Evolutionary conservation across 2,329 filamentous ascomycete genomes (phyloP), one percentile per base, ranked within the genome.

Genomic region (Exophiala spinifera): DNA sequence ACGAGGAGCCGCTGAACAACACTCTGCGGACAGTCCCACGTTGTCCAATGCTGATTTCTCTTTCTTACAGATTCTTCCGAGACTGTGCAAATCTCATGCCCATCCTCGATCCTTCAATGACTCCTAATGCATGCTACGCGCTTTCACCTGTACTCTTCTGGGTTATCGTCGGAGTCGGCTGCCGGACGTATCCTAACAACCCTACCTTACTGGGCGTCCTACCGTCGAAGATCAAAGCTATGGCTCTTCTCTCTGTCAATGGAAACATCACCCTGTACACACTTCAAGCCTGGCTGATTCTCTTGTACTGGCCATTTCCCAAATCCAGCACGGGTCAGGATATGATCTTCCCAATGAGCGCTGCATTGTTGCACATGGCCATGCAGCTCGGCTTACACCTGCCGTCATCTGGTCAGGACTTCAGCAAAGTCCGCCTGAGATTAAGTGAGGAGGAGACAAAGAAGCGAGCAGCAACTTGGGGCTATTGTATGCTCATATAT

Each of bases 81-180:
- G 64, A 72, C 17, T 73, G 72, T 59, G 64, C 70, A 1, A 64
- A 64, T 4, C 71, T 74, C 25, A 54, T 74, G 11, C 71, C 72
- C 0, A 67, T 74, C 14, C 63, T 74, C 0, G 70, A 74, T 36
- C 64, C 66, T 4, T 67, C 77, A 8, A 83, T 85, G 61, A 73
- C 81, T 0, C 86, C 89, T 1, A 87, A 94, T 44, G 77, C 84
- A 54, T 94, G 89, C 68, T 87, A 87, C 66, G 80, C 85, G 56
- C 86, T 92, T 64, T 87, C 90, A 47, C 84, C 85, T 3, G 77
- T 96, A 13, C 79, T 96, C 1, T 95, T 95, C 71, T 96, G 91
- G 91, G 82, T 87, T 45, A 86, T 75, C 4, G 64, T 73, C 13
- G 67, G 69, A 1, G 67, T 71, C 8, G 66, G 67, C 13, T 71